Base-by-base conservation (phyloP, 129 eudicot species). In the Tanacetum coccineum region DNA sequence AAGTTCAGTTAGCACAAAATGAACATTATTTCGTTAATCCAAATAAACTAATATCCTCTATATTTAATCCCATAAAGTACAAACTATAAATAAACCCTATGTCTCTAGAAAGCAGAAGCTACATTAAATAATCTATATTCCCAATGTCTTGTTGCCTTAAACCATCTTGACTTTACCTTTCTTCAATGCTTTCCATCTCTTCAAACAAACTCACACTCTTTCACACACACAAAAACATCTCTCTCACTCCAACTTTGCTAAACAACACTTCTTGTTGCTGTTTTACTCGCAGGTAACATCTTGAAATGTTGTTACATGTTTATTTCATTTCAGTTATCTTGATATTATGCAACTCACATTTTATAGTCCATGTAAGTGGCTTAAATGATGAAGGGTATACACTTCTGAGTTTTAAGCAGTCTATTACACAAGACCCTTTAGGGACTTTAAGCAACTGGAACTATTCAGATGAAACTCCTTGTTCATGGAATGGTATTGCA, bases 401-500 rank as follows among this genome's bases (percentile, higher is more conserved):
- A 9, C 92, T 93, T 45, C 19, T 86, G 32, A 76, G 86, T 58
- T 84, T 93, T 82, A 93, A 89, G 66, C 70, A 79, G 7, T 81
- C 85, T 30, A 89, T 93, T 40, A 75, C 52, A 63, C 76, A 80
- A 75, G 99, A 93, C 95, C 96, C 99, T 46, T 85, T 79, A 73
- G 91, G 86, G 59, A 80, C 96, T 36, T 74, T 93, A 22, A 81
- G 22, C 68, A 89, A 82, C 62, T 93, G 99, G 99, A 87, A 93
- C 77, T 62, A 12, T 36, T 82, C 91, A 11, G 89, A 89, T 79
- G 90, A 89, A 71, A 93, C 73, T 72, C 99, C 99, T 67, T 93
- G 99, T 87, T 93, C 88, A 32, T 93, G 99, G 99, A 93, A 89
- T 89, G 99, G 97, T 63, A 78, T 93, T 51, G 87, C 99, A 71